These are phyloP conservation scores for Fusarium sp. DNA, from an alignment of 2,329 filamentous ascomycete species.

Conservation along the genomic window DNA sequence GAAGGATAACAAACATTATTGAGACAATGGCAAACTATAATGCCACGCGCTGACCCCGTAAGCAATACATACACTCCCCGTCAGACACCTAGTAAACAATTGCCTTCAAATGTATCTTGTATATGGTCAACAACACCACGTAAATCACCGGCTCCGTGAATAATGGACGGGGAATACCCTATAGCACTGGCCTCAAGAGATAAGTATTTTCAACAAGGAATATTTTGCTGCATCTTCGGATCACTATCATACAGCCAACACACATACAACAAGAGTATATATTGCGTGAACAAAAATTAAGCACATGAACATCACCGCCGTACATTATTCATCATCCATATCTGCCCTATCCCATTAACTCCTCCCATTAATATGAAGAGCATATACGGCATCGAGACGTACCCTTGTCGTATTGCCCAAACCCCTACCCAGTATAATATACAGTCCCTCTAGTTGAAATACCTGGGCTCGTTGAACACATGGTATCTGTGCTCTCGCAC, in stretches of 20 bases:
- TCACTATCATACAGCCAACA: neutral
- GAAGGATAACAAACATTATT: neutral
- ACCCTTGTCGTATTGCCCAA: conserved; percentile 11
- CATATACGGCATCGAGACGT: conserved; percentile 1
- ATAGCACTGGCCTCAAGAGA: neutral
- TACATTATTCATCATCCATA: conserved; percentile 35
- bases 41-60: neutral
- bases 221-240: neutral
- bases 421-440: neutral
- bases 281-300: conserved; percentile 26
- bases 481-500: conserved; percentile 93
- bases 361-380: conserved; percentile 1
- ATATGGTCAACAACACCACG: neutral
- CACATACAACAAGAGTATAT: conserved; percentile 6
- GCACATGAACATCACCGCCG: conserved; percentile 23
- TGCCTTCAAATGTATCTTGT: neutral
- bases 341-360: conserved; percentile 17
- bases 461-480: conserved; percentile 92
- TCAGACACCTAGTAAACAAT: neutral
- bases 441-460: conserved; percentile 57
- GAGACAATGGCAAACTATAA: neutral
- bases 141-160: neutral
- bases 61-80: neutral
- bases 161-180: neutral
- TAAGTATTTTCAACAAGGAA: neutral